Evolutionary conservation across 768 basidiomycete genomes (phyloP), one percentile per base, ranked within the genome.

Genomic region (Phallus indusiatus): DNA sequence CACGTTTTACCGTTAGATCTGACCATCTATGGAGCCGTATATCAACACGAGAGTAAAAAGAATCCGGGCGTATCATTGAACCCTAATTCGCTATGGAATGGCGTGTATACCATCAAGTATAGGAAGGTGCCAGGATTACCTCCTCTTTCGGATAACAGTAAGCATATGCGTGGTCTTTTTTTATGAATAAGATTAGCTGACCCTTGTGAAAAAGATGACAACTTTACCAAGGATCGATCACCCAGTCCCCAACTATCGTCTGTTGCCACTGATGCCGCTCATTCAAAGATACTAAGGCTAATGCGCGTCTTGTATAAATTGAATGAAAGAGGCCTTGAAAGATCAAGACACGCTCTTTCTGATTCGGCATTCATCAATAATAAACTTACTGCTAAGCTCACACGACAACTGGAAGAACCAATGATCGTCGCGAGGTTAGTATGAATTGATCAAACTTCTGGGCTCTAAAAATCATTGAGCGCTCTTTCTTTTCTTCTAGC

Each of bases 341-440:
- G 85, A n/a, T 78, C 82, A 59, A 81, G 77, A 59, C 57, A 47
- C 34, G 33, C 18, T 21, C 75, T 96, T 17, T 75, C 85, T 1
- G 91, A 94, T 63, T 81, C 90, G 0, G 82, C 90, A 0, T 99
- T 99, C 69, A 83, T 98, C 62, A 99, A 98, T 70, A 97, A 96
- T 75, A 99, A 99, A 71, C 75, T 99, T 24, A 93, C 93, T 1
- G 96, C 96, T 10, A 99, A 99, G 72, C 79, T 99, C n/a, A 93
- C 92, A 12, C 82, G 96, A 36, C 96, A 98, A 69, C 71, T 99
- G 47, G 96, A 99, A 66, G 96, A 99, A 68, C 91, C 93, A 0
- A 96, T 98, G 93, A 96, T 99, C 63, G 94, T 99, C 48, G 96
- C 95, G 1, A 94, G 92, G 93, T 92, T 65, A 62, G 77, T 69